Evolutionary conservation across 139 green algal genomes (phyloP).

Genomic region (Chlamydomonas sp.): DNA sequence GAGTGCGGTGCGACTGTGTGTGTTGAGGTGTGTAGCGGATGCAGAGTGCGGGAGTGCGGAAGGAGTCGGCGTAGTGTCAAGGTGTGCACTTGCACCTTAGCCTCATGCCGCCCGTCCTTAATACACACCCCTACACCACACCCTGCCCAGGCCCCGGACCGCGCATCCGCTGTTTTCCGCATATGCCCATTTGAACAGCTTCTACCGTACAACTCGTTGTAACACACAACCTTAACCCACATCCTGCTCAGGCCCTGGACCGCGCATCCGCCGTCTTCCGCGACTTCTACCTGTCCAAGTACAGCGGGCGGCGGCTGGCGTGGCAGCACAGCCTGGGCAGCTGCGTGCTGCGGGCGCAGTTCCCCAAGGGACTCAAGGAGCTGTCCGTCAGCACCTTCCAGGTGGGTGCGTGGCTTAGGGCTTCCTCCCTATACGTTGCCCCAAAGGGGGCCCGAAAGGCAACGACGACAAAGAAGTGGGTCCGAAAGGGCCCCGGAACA

Average conservation of each 20-base stretch:
- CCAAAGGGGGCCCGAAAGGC: too few relatives aligned
- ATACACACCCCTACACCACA: background rate
- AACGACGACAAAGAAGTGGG: too few relatives aligned
- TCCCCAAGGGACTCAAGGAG: conserved; percentile 92
- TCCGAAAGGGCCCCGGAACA: too few relatives aligned
- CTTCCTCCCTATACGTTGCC: too few relatives aligned
- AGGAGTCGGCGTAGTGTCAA: too few relatives aligned
- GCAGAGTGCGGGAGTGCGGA: too few relatives aligned
- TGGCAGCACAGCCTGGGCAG: conserved; percentile 92
- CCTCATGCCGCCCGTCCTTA: background rate
- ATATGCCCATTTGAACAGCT: too few relatives aligned
- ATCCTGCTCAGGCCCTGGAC: conserved; percentile 10
- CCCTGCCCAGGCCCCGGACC: conserved; percentile 18
- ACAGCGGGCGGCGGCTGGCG: conserved; percentile 89
- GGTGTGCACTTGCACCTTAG: too few relatives aligned
- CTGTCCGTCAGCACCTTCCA: conserved; percentile 92
- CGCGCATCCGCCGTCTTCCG: conserved; percentile 71
- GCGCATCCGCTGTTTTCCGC: conserved; percentile 70
- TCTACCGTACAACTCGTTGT: too few relatives aligned
- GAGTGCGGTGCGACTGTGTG: too few relatives aligned
- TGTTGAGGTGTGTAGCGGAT: too few relatives aligned
- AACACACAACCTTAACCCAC: background rate
- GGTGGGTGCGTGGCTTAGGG: conserved; percentile 38
- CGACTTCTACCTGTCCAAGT: conserved; percentile 95
- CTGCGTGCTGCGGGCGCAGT: conserved; percentile 81